Percentiles rank a stretch among this genome's conserved stretches.
Conservation (phyloP, 129 eudicot species). For the Centella asiatica region DNA sequence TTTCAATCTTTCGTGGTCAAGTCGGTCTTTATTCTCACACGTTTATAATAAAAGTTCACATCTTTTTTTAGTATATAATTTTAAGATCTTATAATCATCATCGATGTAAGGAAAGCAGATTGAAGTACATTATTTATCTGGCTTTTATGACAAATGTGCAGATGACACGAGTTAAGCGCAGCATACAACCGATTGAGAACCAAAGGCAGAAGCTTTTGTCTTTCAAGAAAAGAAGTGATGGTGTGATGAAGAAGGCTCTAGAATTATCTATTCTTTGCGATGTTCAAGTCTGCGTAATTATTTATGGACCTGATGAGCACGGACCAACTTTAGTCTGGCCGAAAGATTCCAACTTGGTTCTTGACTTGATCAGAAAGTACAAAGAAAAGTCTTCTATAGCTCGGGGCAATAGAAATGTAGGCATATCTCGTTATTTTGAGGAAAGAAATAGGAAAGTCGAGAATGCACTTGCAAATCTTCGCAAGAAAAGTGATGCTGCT, state of each 20-base stretch:
- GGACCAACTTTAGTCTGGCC: neutral
- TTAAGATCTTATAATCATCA: too few species aligned
- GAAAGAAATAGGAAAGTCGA: neutral
- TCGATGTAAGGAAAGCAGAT: too few species aligned
- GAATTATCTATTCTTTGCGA: neutral
- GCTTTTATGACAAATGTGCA: slow-evolving; percentile 1
- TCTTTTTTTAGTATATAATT: too few species aligned
- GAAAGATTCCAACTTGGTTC: neutral
- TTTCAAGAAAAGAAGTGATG: neutral
- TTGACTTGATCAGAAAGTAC: neutral
- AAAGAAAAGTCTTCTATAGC: neutral
- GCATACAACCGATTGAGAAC: neutral
- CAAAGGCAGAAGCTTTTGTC: neutral
- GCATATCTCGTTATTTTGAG: neutral
- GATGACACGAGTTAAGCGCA: neutral
- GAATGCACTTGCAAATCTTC: neutral
- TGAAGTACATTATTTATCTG: too few species aligned
- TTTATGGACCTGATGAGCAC: neutral
- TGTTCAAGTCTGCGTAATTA: neutral
- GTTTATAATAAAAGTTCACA: too few species aligned
- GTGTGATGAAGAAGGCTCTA: neutral
- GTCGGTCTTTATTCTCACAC: too few species aligned
- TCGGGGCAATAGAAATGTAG: neutral
- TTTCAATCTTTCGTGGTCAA: too few species aligned
- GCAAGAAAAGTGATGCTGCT: neutral